phyloP scores from a whole-genome alignment of 202 grass and related monocot genomes.

The Sporobolus alterniflorus region DNA sequence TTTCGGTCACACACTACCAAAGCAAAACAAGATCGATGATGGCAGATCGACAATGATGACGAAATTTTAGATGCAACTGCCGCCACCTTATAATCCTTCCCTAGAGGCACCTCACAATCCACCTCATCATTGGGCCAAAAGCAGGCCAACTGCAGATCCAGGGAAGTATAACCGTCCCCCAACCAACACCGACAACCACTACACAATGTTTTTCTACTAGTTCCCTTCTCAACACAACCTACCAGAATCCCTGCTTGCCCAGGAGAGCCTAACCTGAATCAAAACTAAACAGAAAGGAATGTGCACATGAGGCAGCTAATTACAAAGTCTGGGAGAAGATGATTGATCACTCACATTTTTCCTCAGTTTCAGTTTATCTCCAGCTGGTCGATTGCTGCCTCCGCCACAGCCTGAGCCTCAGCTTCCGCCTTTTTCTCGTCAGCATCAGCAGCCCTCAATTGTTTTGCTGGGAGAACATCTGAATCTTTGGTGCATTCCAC shows the following conservation, averaged over 20 bases:
- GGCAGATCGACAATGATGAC: constrained; percentile 14
- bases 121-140: constrained; percentile 66
- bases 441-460: not conserved
- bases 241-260: constrained; percentile 46
- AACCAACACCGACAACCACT: constrained; percentile 52
- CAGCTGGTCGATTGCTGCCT: constrained; percentile 72
- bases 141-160: constrained; percentile 51
- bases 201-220: not conserved
- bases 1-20: not conserved
- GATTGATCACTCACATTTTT: not conserved
- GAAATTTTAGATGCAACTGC: constrained; percentile 45
- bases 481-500: not conserved
- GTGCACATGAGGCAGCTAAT: constrained; percentile 64
- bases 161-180: constrained; percentile 58
- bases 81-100: constrained; percentile 57
- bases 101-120: constrained; percentile 55
- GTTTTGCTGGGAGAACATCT: not conserved
- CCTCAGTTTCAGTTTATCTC: constrained; percentile 26
- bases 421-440: constrained; percentile 8
- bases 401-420: constrained; percentile 41
- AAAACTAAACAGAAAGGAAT: constrained; percentile 56
- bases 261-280: constrained; percentile 35
- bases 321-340: constrained; percentile 61
- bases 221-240: constrained; percentile 43
- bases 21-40: not conserved